Conservation (phyloP, 2,329 filamentous ascomycete genomes). For the Phoma sp. region DNA sequence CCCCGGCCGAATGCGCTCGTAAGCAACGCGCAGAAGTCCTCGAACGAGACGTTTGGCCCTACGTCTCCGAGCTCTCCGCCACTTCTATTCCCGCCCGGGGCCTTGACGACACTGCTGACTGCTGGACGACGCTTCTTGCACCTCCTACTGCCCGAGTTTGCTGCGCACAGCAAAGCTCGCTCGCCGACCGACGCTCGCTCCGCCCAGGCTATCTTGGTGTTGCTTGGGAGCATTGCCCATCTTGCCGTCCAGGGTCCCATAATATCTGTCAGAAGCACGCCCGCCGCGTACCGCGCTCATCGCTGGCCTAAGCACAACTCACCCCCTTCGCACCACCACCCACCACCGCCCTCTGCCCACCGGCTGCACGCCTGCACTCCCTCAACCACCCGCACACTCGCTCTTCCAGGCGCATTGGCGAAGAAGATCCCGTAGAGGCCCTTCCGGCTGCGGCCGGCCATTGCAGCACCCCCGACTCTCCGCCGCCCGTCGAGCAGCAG, state of each 20-base stretch:
- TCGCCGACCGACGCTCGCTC: slow-evolving; percentile 17
- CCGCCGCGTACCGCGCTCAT: slow-evolving; percentile 11
- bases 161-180: slow-evolving; percentile 7
- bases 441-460: slow-evolving; percentile 47
- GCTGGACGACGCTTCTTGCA: background rate
- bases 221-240: slow-evolving; percentile 13
- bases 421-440: slow-evolving; percentile 37
- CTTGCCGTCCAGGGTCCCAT: slow-evolving; percentile 16
- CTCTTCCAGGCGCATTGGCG: slow-evolving; percentile 38
- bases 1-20: slow-evolving; percentile 19
- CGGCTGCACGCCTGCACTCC: slow-evolving; percentile 17
- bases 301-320: slow-evolving; percentile 10
- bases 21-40: slow-evolving; percentile 16
- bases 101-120: slow-evolving; percentile 10
- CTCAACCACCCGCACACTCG: slow-evolving; percentile 7
- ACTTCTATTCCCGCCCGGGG: slow-evolving; percentile 11
- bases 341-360: slow-evolving; percentile 18
- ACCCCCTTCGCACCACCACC: slow-evolving; percentile 23
- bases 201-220: slow-evolving; percentile 14
- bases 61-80: slow-evolving; percentile 12
- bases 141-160: slow-evolving; percentile 1
- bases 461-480: slow-evolving; percentile 32
- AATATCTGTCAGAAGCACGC: slow-evolving; percentile 20
- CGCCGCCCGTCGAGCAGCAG: slow-evolving; percentile 13
- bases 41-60: slow-evolving; percentile 1